Evolutionary conservation across 495 filamentous ascomycete genomes (phyloP), one percentile per base, ranked within the genome.

Genomic region (Aspergillus kassunensis): DNA sequence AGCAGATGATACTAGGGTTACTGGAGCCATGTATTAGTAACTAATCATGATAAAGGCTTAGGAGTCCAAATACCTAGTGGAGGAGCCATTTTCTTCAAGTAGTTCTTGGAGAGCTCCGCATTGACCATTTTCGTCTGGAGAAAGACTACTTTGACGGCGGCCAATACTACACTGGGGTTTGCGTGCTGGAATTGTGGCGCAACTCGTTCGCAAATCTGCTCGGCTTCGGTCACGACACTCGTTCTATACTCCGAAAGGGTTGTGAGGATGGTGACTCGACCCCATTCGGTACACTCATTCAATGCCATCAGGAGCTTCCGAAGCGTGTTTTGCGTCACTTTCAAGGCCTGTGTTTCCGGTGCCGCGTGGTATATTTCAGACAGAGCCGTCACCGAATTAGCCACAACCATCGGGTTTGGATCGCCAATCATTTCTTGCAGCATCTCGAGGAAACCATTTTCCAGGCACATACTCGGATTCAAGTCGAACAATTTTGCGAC

Each of bases 201-300:
- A 10, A 97, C 91, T 57, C 93, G 75, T 72, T 99, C 93, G 69
- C 93, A 99, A 43, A 99, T 97, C 65, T 99, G 95, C 69, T 99
- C 93, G 44, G 92, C 89, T 69, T 99, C 93, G 70, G 95, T 96
- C 36, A 91, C 80, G 64, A 97, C 93, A 13, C 74, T 63, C 0
- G 92, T 84, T 46, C 83, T 84, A 62, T 97, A 96, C 49, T 96
- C 88, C 3, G 95, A 89, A 30, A 99, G 72, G 0, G 90, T 95
- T 13, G 85, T 83, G 37, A 99, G 75, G 51, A 99, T 96, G 6
- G 91, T 97, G 13, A 97, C 90, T 44, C 93, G 77, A n/a, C 93
- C 93, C 93, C 93, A 99, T 72, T 99, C 93, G 10, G 95, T 97
- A 65, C 93, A 99, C 69, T 99, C 93, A 59, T 95, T 97, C 54